Conservation (phyloP, 208 protist species). For the Entamoeba invadens region DNA sequence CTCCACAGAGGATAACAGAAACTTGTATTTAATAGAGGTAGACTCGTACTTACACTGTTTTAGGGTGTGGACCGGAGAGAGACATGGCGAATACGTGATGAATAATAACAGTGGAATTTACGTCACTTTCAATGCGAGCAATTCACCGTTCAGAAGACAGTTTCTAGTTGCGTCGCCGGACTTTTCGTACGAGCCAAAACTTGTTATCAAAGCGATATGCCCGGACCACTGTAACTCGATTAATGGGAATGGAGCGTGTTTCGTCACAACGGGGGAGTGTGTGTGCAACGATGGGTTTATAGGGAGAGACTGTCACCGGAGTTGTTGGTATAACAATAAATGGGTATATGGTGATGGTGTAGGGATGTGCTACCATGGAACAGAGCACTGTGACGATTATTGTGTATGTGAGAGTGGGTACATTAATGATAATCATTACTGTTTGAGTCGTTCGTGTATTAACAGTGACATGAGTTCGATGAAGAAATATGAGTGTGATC, state of each 20-base stretch:
- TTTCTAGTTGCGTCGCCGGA: not conserved
- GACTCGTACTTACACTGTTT: not conserved
- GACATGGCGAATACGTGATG: not conserved
- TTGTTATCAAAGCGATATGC: not conserved
- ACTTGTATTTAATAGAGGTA: not conserved
- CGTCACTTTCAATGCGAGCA: not conserved
- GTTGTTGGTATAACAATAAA: not conserved
- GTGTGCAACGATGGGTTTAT: not conserved
- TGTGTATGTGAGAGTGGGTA: not conserved
- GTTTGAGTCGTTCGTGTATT: not conserved
- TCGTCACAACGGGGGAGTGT: not conserved
- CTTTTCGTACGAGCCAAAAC: not conserved
- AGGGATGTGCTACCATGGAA: not conserved
- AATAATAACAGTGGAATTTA: not conserved
- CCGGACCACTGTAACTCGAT: not conserved
- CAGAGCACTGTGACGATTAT: not conserved
- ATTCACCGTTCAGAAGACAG: not conserved
- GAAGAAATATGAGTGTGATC: not conserved
- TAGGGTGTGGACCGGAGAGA: not conserved
- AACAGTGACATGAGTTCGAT: not conserved
- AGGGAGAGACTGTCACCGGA: not conserved
- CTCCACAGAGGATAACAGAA: not conserved
- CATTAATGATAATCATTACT: not conserved
- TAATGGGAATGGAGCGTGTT: not conserved
- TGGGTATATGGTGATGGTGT: not conserved